These are phyloP conservation scores for Nannochloris sp. DNA, from an alignment of 139 green algal genomes.

Conservation along the genomic window DNA sequence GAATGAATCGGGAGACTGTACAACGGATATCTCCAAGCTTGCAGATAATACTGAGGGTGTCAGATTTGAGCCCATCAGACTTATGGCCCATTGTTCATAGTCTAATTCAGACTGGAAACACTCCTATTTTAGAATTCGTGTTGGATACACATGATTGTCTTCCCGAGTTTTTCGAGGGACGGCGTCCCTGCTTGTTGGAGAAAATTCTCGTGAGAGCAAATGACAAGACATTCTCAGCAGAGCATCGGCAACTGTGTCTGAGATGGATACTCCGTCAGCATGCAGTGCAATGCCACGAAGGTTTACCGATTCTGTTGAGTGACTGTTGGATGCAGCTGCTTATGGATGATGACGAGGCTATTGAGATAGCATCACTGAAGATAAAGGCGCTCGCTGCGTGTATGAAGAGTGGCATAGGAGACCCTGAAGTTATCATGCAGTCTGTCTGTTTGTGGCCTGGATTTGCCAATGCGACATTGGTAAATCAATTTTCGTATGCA, in stretches of 20 bases:
- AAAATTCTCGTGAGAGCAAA: conserved; percentile 5
- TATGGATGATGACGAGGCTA: conserved; percentile 8
- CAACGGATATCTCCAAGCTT: neutral
- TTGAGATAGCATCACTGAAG: conserved; percentile 19
- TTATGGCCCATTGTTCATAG: conserved; percentile 2
- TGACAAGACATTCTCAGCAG: neutral
- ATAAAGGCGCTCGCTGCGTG: conserved; percentile 17
- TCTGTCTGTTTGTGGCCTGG: conserved; percentile 18
- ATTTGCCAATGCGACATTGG: neutral
- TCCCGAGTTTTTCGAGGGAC: conserved; percentile 10
- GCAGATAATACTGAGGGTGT: neutral
- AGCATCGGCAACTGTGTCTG: neutral
- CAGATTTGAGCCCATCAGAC: neutral
- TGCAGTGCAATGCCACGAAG: conserved; percentile 1
- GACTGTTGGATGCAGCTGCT: conserved; percentile 20
- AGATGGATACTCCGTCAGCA: conserved; percentile 9
- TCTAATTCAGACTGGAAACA: neutral
- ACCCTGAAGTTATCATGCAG: conserved; percentile 7
- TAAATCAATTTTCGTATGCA: conserved; percentile 13
- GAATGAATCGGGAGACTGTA: conserved; percentile 3
- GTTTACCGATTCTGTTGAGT: conserved; percentile 6
- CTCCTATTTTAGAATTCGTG: conserved; percentile 1
- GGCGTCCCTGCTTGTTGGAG: conserved; percentile 2
- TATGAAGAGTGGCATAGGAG: conserved; percentile 11
- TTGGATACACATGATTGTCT: conserved; percentile 3